Base-by-base conservation (phyloP, 2,329 filamentous ascomycete species). In the Elsinoe ampelina region DNA sequence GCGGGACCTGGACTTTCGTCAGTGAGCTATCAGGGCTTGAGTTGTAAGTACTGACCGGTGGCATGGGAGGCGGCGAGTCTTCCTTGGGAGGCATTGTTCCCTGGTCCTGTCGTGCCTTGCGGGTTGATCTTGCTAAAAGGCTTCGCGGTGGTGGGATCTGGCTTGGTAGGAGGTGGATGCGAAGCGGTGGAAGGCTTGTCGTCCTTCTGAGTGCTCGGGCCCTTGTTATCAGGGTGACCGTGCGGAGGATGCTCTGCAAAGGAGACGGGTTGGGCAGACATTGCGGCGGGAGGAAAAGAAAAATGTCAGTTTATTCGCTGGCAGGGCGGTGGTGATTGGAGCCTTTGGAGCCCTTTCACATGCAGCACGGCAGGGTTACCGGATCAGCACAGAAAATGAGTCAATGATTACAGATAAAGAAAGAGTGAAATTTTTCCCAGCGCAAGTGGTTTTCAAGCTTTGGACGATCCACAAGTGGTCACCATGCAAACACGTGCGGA, bases 41-140 rank as follows among this genome's bases (percentile, higher is more conserved):
- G 19, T 17, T 26, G 20, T n/a, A 15, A 1, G 5, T 11, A 55
- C 36, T 30, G 8, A 66, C 73, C 57, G 75, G 75, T 60, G 75
- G 75, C 54, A 75, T 68, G 59, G 75, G 75, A 42, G 75, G 75
- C 59, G 75, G 75, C 52, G 70, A 72, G 65, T 72, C 73, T 63
- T 77, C 74, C 67, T 71, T 76, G 65, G 73, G 72, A 61, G 72
- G 71, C 70, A 72, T 74, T 63, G 63, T 63, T 30, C 19, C 55
- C 45, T 17, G 43, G 43, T 13, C 51, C 58, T 11, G 38, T 43
- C n/a, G 47, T 50, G 57, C 57, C 59, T 52, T 57, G 58, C 32
- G 57, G 61, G 60, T 60, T 58, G 58, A 61, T 47, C 55, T 60
- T 58, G 41, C 57, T 48, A 41, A 58, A 58, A 20, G 62, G 56